These are phyloP conservation scores for Pythium insidiosum DNA, from an alignment of 352 stramenopile genomes.

Conservation along the genomic window DNA sequence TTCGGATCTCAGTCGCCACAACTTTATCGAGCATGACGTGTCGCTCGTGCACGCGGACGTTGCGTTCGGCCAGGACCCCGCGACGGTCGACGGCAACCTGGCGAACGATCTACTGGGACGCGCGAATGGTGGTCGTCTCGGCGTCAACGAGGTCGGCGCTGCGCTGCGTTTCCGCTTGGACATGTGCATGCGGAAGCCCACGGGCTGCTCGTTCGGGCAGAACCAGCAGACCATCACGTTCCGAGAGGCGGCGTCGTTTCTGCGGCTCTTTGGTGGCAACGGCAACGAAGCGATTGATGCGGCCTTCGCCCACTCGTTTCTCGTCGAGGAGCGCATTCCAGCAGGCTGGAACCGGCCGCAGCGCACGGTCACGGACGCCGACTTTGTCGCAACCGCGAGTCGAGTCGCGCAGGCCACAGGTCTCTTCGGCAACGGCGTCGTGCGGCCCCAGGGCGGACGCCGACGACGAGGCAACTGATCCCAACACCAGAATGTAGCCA, in stretches of 20 bases:
- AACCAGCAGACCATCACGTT: constrained; percentile 7
- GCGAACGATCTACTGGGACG: constrained; percentile 22
- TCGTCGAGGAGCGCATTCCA: background rate
- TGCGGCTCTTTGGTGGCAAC: constrained; percentile 6
- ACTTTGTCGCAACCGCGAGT: no score
- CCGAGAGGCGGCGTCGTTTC: constrained; percentile 8
- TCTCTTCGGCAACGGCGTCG: no score
- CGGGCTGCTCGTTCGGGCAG: constrained; percentile 3
- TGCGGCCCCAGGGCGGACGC: no score
- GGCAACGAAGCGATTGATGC: constrained; percentile 3
- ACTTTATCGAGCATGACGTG: constrained; percentile 39
- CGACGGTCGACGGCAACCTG: constrained; percentile 18
- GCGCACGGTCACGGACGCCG: no score
- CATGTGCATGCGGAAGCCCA: constrained; percentile 2
- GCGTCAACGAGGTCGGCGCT: constrained; percentile 4
- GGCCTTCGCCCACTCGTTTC: constrained; percentile 6
- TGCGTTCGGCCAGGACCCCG: constrained; percentile 23
- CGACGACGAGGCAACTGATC: no score
- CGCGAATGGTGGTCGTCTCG: constrained; percentile 7
- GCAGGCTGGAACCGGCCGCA: background rate
- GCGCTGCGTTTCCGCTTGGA: background rate
- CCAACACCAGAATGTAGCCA: no score
- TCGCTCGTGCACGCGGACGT: constrained; percentile 33
- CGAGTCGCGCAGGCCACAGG: no score
- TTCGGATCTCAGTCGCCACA: constrained; percentile 28